Evolutionary conservation across 169 alveolate genomes (phyloP), one percentile per base, ranked within the genome.

Genomic region (Plasmodium cynomolgi): DNA sequence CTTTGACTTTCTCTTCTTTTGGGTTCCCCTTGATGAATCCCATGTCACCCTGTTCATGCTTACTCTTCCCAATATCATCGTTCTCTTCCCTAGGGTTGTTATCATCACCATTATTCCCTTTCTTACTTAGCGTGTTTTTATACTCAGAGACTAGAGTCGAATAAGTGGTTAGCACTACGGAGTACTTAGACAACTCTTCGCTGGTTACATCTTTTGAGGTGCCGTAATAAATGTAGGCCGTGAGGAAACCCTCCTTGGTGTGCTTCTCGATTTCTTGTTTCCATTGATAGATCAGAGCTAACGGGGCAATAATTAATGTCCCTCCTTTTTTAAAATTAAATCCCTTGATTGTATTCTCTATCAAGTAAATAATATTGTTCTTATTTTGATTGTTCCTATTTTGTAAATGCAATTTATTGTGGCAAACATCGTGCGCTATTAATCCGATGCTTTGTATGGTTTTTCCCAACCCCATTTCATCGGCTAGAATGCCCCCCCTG

Each of bases 391-490:
- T 29, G 44, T 34, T 34, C 17, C 62, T 77, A 33, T 86, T 75
- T 77, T 77, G 80, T 54, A 58, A 33, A 44, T 86, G 85, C 29
- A 86, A 75, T 15, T 86, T 86, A 56, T 86, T 86, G 29, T 77
- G 85, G 31, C 68, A 86, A 33, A 56, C 81, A 86, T 86, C 93
- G 68, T 86, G 82, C 26, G 98, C 97, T 82, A 99, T 96, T 6
- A 99, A 92, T 1, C 99, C 99, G n/a, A 99, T 98, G 3, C 99
- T 98, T 93, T 99, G 98, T 50, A 99, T 98, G 8, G 99, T 99
- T 94, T 99, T 99, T 20, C 99, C 99, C 58, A 99, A 97, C n/a
- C 99, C 99, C 99, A 99, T 99, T 95, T 99, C 99, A 93, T 99
- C 99, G 11, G 99, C 99, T 34, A 86, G 44, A 33, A 86, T 86